Conservation (phyloP, 768 basidiomycete species). For the Crassisporium funariophilum region DNA sequence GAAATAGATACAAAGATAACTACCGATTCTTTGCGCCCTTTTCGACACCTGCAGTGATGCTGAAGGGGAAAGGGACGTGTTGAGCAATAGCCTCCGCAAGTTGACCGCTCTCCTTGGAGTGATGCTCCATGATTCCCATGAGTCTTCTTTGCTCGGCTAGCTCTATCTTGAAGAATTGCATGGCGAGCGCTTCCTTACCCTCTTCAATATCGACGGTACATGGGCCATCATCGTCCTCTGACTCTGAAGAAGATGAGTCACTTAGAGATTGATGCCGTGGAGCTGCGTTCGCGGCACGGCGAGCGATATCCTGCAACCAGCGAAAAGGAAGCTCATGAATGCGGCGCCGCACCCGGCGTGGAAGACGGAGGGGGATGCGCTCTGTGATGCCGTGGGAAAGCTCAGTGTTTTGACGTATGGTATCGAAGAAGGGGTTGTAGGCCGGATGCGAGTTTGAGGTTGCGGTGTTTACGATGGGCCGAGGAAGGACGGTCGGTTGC, state of each 20-base stretch:
- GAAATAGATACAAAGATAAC: slow-evolving; percentile 1
- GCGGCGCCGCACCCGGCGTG: slow-evolving; percentile 51
- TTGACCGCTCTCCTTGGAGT: slow-evolving; percentile 60
- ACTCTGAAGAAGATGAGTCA: slow-evolving; percentile 32
- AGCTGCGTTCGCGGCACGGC: slow-evolving; percentile 40
- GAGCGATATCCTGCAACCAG: slow-evolving; percentile 78
- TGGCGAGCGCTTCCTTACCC: slow-evolving; percentile 78
- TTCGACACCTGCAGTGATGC: slow-evolving; percentile 94
- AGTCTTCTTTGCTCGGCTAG: slow-evolving; percentile 87
- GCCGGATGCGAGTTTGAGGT: slow-evolving; percentile 32
- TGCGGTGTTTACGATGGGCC: slow-evolving; percentile 16
- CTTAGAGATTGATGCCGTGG: slow-evolving; percentile 18
- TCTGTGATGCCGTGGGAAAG: slow-evolving; percentile 75
- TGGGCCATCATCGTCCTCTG: slow-evolving; percentile 30
- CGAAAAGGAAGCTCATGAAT: slow-evolving; percentile 76
- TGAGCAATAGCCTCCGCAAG: slow-evolving; percentile 11
- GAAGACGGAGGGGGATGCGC: slow-evolving; percentile 73
- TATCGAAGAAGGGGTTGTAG: slow-evolving; percentile 94
- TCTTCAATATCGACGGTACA: slow-evolving; percentile 53
- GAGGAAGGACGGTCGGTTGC: slow-evolving; percentile 15
- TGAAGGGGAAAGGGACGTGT: slow-evolving; percentile 69
- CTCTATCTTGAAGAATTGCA: slow-evolving; percentile 94
- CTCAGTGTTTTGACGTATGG: slow-evolving; percentile 86
- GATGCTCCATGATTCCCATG: slow-evolving; percentile 91
- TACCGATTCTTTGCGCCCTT: slow-evolving; percentile 93